Base-by-base conservation (phyloP, 148 eudicot species). In the Gaultheria prostrata region DNA sequence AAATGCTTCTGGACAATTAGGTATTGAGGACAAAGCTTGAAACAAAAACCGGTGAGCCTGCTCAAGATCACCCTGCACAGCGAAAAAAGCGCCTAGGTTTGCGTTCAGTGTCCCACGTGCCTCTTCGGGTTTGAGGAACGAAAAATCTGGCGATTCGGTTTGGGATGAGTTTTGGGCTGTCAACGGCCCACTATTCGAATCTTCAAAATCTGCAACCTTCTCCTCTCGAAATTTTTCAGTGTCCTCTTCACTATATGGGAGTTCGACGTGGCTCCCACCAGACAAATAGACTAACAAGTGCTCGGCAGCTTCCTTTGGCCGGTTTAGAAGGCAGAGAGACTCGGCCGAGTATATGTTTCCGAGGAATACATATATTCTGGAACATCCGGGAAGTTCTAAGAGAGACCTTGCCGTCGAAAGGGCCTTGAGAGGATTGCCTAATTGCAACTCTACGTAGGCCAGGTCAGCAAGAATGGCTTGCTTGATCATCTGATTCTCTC, bases 291-390 rank as follows among this genome's bases (percentile, higher is more conserved):
- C 67, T 35, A 85, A 87, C 73, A 94, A 86, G 85, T 90, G 95
- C 57, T 92, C 94, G 26, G 98, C 92, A 87, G 99, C 99, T 88
- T 96, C 97, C 61, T 90, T 88, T 26, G 94, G 91, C 72, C 90
- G 92, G 88, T 92, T 93, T 28, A 96, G 89, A 74, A 92, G 88
- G 86, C 99, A 96, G 21, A 94, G 89, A 83, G 99, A 94, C 84
- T 96, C 99, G 0, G 99, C 98, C 56, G 94, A 95, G 83, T 94
- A 94, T 43, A 96, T 79, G 82, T 89, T 92, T 20, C 92, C 98
- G 73, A 89, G 86, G 76, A 92, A 97, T 46, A 88, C 81, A 53
- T 91, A 88, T 80, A 92, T 87, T 86, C 86, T 91, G 54, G 95
- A 91, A 86, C 97, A 91, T 82, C 91, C 95, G 0, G 90, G 88